These are phyloP conservation scores for Secale cereale DNA, from an alignment of 176 grass and related monocot species.

Conservation along the genomic window DNA sequence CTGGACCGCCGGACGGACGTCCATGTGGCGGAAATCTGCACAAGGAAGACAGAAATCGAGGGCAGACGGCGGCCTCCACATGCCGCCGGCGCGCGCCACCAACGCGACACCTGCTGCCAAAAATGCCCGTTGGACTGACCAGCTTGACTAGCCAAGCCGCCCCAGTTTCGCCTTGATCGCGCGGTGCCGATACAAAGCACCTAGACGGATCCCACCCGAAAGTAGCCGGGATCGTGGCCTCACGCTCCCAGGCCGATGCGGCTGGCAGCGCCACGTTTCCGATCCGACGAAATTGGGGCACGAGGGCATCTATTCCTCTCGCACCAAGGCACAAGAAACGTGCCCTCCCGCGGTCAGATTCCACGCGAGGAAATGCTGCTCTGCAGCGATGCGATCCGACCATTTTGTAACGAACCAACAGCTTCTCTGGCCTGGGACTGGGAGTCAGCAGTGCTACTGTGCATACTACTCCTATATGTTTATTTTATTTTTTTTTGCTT, in stretches of 20 bases:
- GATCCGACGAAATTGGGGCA: background rate
- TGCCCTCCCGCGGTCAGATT: background rate
- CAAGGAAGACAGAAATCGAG: background rate
- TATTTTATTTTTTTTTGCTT: no score
- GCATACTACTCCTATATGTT: no score
- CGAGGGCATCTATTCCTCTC: no score
- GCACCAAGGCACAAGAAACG: background rate
- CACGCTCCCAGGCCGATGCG: no score
- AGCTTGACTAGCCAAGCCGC: background rate
- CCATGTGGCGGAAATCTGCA: background rate
- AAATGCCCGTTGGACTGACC: background rate
- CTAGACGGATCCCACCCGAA: background rate
- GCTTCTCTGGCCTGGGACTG: background rate
- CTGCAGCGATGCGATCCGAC: background rate
- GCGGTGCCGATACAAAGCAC: background rate
- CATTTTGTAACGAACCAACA: background rate
- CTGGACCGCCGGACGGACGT: background rate
- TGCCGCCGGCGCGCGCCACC: background rate
- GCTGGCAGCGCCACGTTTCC: background rate
- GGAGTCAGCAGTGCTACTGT: no score
- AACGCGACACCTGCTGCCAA: background rate
- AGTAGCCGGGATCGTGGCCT: background rate
- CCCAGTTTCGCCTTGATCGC: background rate
- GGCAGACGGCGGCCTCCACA: background rate
- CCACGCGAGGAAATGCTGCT: background rate